phyloP scores from a whole-genome alignment of 176 grass and related monocot species.

The Typha latifolia region DNA sequence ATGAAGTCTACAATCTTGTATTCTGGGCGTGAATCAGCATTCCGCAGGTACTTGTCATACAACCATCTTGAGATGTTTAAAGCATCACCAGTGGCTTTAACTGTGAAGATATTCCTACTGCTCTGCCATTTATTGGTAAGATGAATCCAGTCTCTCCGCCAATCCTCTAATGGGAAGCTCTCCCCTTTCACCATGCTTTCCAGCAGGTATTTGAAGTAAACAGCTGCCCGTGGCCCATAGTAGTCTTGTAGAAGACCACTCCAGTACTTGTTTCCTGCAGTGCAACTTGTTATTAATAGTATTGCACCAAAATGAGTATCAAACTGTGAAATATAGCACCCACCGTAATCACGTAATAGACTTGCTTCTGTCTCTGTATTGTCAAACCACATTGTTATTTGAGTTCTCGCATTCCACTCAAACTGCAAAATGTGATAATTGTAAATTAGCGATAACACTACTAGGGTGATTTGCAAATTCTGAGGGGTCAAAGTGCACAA shows the following conservation, averaged over 20 bases:
- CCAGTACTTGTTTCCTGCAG: constrained; percentile 88
- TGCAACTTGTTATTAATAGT: constrained; percentile 3
- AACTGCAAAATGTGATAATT: constrained; percentile 41
- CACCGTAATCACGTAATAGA: constrained; percentile 69
- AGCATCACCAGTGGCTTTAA: constrained; percentile 41
- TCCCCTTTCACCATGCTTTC: constrained; percentile 40
- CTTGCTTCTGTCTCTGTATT: constrained; percentile 69
- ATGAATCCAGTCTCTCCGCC: constrained; percentile 69
- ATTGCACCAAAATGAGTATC: neutral
- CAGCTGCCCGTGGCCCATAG: constrained; percentile 52
- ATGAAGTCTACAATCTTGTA: neutral
- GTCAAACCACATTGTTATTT: constrained; percentile 94
- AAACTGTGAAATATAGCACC: neutral
- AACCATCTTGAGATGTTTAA: constrained; percentile 44
- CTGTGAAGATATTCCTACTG: constrained; percentile 35
- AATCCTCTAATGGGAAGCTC: constrained; percentile 46
- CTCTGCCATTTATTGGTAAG: constrained; percentile 79
- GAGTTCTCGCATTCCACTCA: constrained; percentile 92
- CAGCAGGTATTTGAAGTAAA: constrained; percentile 67
- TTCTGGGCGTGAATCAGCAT: constrained; percentile 1
- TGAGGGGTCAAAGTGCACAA: neutral
- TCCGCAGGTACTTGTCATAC: constrained; percentile 36
- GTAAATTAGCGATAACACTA: constrained; percentile 1
- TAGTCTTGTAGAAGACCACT: constrained; percentile 63
- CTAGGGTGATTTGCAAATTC: neutral